Percentiles rank a stretch among this genome's conserved stretches.
Evolutionary conservation across 768 basidiomycete genomes (phyloP).

Genomic region (Stropharia rugosoannulata): DNA sequence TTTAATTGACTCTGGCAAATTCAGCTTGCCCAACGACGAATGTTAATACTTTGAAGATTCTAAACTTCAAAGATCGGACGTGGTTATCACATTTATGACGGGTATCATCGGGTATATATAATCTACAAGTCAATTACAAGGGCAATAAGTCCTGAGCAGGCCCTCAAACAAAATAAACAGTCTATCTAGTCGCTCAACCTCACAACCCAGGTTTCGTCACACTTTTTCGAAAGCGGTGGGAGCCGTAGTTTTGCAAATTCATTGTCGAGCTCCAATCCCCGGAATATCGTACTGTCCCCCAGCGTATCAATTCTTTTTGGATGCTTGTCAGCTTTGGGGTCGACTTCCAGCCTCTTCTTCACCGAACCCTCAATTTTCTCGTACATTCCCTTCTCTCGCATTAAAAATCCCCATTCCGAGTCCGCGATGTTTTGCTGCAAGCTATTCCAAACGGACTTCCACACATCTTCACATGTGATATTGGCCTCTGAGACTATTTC

Average conservation of each 20-base stretch:
- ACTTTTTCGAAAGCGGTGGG: constrained; percentile 40
- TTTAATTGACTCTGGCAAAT: too few species aligned
- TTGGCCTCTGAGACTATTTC: constrained; percentile 43
- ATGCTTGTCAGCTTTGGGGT: constrained; percentile 30
- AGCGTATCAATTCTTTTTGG: constrained; percentile 65
- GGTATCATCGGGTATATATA: too few species aligned
- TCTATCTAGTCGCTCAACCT: constrained; percentile 23
- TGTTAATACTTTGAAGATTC: too few species aligned
- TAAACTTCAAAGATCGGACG: too few species aligned
- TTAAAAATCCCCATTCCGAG: constrained; percentile 66
- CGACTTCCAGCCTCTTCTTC: constrained; percentile 43
- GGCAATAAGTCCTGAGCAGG: too few species aligned
- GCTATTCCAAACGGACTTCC: constrained; percentile 48
- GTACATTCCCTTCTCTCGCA: constrained; percentile 39
- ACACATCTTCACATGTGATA: constrained; percentile 53
- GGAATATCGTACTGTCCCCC: constrained; percentile 57
- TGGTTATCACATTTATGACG: too few species aligned
- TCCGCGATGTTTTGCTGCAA: constrained; percentile 58
- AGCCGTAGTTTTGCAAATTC: constrained; percentile 51
- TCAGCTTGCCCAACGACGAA: too few species aligned
- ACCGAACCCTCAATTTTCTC: constrained; percentile 49
- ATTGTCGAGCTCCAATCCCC: constrained; percentile 60
- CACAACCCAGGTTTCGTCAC: constrained; percentile 60
- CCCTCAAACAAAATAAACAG: too few species aligned
- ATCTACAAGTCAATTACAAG: too few species aligned